A percentile compares a stretch with the other conserved stretches of the same genome.
These are phyloP conservation scores for Prinsepia uniflora DNA, from an alignment of 306 rosid genomes.

Conservation along the genomic window DNA sequence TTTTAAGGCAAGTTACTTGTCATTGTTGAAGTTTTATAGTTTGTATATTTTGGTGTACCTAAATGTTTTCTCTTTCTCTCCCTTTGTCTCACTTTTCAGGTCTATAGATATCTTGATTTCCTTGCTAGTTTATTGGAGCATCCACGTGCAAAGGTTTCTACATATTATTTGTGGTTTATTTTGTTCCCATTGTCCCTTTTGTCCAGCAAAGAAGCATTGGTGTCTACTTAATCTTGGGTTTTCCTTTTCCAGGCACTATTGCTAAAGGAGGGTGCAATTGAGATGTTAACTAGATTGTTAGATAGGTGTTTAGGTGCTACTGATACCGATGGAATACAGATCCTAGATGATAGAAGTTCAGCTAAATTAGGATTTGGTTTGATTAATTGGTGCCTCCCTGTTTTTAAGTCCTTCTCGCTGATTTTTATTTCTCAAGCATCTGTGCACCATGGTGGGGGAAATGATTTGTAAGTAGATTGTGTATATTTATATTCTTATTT, in stretches of 20 bases:
- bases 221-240: conserved; percentile 12
- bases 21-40: conserved; percentile 16
- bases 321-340: conserved; percentile 50
- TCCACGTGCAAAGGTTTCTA: conserved; percentile 76
- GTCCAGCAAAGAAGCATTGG: conserved; percentile 4
- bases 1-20: conserved; percentile 52
- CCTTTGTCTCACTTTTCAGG: conserved; percentile 43
- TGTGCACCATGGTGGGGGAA: conserved; percentile 31
- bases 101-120: conserved; percentile 86
- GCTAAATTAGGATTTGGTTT: conserved; percentile 40
- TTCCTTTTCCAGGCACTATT: conserved; percentile 52
- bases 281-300: conserved; percentile 56
- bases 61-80: neutral
- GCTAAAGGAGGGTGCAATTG: conserved; percentile 54
- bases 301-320: conserved; percentile 49
- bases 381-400: conserved; percentile 70
- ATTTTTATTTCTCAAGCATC: conserved; percentile 50
- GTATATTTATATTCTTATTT: conserved; percentile 8
- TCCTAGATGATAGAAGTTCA: conserved; percentile 45
- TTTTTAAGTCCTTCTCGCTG: conserved; percentile 67
- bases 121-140: conserved; percentile 86
- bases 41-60: conserved; percentile 14
- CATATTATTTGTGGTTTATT: conserved; percentile 5
- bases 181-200: conserved; percentile 11
- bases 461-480: conserved; percentile 55